Evolutionary conservation across 176 grass and related monocot species (phyloP), one percentile per base, ranked within the genome.

Genomic region (Coix lacrymajobi): DNA sequence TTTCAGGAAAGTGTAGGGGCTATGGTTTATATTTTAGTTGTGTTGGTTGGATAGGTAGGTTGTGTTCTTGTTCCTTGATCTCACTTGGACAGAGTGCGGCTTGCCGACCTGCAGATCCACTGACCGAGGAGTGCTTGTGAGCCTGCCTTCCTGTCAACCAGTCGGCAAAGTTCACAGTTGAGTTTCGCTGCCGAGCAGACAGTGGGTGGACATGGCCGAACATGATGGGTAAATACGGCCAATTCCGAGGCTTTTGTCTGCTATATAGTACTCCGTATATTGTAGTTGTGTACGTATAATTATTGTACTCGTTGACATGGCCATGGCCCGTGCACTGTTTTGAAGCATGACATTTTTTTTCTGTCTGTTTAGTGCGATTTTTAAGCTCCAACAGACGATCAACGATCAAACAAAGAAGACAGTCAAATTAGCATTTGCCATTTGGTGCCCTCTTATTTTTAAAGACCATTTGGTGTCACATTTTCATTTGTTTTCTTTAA

Each of bases 1-100:
- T 37, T 71, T 49, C 69, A 98, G 90, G 76, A 83, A 93, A 75
- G 56, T 95, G 62, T 85, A 90, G 63, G 16, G 81, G 38, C 22
- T 52, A 52, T 52, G 51, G 20, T n/a, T 3, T 56, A 56, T 24
- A 52, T 52, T 52, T 52, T 52, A 52, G 15, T 17, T 48, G 14
- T 48, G 45, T 6, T 48, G 5, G 48, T 51, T 51, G 48, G 5
- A 19, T 1, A 16, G 48, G 22, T 10, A n/a, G 52, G 20, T n/a
- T 56, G 52, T n/a, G 7, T 22, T 52, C 22, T 60, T 25, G 8
- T 25, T 60, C 56, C 24, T 26, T 60, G n/a, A 58, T 24, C 56
- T 60, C n/a, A 60, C 56, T 60, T 26, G 56, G 22, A 60, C 56
- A 60, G 24, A 60, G 56, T 26, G 56, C n/a, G n/a, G 56, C n/a